Percentiles rank a stretch among this genome's conserved stretches.
phyloP scores from a whole-genome alignment of 495 filamentous ascomycete species.

The Chaetomium fimeti region DNA sequence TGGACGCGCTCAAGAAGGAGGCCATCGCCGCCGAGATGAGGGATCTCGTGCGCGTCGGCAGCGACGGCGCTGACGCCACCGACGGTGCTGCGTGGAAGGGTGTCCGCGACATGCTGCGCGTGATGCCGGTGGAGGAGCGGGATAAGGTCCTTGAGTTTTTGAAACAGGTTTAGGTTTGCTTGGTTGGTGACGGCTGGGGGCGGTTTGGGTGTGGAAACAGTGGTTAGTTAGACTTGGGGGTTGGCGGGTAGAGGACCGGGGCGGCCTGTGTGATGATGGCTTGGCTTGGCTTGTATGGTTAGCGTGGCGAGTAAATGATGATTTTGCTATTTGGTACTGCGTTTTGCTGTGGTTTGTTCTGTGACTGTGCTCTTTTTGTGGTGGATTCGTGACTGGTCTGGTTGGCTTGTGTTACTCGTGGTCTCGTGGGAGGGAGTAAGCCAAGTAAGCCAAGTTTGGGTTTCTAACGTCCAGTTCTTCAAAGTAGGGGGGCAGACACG shows the following conservation, averaged over 20 bases:
- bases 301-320: not conserved
- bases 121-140: constrained; percentile 82
- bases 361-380: no score
- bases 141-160: constrained; percentile 81
- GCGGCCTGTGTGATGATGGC: not conserved
- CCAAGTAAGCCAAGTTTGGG: no score
- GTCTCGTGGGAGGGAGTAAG: no score
- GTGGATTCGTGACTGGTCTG: no score
- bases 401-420: no score
- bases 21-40: constrained; percentile 76
- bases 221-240: not conserved
- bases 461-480: no score
- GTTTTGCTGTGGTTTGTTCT: no score
- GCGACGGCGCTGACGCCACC: constrained; percentile 46
- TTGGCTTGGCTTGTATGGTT: not conserved
- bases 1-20: constrained; percentile 77
- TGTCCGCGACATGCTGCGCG: constrained; percentile 76
- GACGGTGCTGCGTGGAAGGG: constrained; percentile 81
- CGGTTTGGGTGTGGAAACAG: no score
- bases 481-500: no score
- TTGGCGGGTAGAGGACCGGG: not conserved
- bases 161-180: constrained; percentile 32
- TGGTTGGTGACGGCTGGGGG: not conserved
- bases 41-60: constrained; percentile 60
- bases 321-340: not conserved